Evolutionary conservation across 106 monocot species (phyloP).

Genomic region (Alisma plantagoaquatica): DNA sequence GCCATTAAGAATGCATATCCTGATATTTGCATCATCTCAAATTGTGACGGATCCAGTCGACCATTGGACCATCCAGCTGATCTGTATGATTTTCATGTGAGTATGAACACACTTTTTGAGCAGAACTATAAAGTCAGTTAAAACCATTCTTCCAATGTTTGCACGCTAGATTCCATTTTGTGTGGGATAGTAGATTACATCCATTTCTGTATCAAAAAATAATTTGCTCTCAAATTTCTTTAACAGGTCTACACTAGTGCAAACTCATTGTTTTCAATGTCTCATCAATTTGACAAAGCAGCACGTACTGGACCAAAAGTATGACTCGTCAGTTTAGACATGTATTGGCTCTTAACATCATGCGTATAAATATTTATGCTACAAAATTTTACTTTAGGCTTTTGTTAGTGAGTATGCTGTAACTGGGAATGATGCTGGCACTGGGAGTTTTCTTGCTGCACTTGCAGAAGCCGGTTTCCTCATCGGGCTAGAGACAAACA

Average conservation of each 20-base stretch:
- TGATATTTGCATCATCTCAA: slow-evolving; percentile 69
- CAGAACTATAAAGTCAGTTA: too few species aligned
- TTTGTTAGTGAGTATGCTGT: slow-evolving; percentile 99
- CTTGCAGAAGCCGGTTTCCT: slow-evolving; percentile 92
- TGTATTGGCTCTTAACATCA: too few species aligned
- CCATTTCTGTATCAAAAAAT: too few species aligned
- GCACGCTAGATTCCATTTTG: too few species aligned
- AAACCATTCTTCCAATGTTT: too few species aligned
- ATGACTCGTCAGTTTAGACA: too few species aligned
- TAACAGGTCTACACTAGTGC: slow-evolving; percentile 70
- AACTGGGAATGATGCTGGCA: slow-evolving; percentile 83
- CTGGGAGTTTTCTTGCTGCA: slow-evolving; percentile 78
- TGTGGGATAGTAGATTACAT: too few species aligned
- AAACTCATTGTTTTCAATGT: slow-evolving; percentile 52
- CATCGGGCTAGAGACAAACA: slow-evolving; percentile 90
- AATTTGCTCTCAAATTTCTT: too few species aligned
- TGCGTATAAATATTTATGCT: too few species aligned
- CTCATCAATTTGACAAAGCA: slow-evolving; percentile 58
- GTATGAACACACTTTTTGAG: too few species aligned
- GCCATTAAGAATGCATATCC: slow-evolving; percentile 75
- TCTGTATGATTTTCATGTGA: slow-evolving; percentile 80
- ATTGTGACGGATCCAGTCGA: slow-evolving; percentile 74
- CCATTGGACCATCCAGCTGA: slow-evolving; percentile 78
- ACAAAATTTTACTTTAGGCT: slow-evolving; percentile 41
- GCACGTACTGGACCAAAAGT: slow-evolving; percentile 72